A percentile compares a stretch with the other conserved stretches of the same genome.
These are phyloP conservation scores for Polytrichum formosum DNA, from an alignment of 225 moss, liverwort and hornwort species.

Conservation along the genomic window DNA sequence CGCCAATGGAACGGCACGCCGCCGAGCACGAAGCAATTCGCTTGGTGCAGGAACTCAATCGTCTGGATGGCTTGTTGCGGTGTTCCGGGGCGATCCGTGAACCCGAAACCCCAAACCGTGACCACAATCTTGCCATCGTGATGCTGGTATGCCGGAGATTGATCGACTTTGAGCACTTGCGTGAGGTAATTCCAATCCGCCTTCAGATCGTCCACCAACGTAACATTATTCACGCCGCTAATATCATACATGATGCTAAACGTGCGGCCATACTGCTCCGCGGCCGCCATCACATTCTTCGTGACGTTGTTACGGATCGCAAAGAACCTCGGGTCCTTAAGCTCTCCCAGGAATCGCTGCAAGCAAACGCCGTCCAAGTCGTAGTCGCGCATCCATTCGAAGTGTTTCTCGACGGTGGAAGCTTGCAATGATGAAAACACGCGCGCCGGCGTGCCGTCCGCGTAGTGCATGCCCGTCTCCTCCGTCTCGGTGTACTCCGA, in stretches of 20 bases:
- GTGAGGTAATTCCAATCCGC: constrained; percentile 16
- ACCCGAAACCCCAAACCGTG: constrained; percentile 20
- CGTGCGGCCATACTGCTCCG: constrained; percentile 10
- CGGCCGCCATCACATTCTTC: constrained; percentile 13
- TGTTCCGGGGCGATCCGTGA: constrained; percentile 4
- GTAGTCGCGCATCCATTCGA: constrained; percentile 17
- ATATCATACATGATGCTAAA: constrained; percentile 23
- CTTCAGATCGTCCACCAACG: constrained; percentile 14
- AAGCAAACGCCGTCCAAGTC: constrained; percentile 19
- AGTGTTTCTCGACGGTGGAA: constrained; percentile 13
- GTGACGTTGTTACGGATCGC: constrained; percentile 16
- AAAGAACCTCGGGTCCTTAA: constrained; percentile 12
- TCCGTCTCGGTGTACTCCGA: constrained; percentile 17
- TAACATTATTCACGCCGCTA: constrained; percentile 4
- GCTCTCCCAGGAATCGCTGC: constrained; percentile 19
- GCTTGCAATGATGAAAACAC: constrained; percentile 13
- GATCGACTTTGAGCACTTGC: constrained; percentile 2
- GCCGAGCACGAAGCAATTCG: constrained; percentile 17
- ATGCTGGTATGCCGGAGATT: constrained; percentile 7
- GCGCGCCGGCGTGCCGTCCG: constrained; percentile 7
- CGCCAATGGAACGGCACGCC: constrained; percentile 23
- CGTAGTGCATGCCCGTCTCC: constrained; percentile 12
- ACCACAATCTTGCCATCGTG: constrained; percentile 14
- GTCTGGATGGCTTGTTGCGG: constrained; percentile 8
- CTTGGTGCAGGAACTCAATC: constrained; percentile 5